phyloP scores from a whole-genome alignment of 331 rosid genomes.

The Dryas integrifolia region DNA sequence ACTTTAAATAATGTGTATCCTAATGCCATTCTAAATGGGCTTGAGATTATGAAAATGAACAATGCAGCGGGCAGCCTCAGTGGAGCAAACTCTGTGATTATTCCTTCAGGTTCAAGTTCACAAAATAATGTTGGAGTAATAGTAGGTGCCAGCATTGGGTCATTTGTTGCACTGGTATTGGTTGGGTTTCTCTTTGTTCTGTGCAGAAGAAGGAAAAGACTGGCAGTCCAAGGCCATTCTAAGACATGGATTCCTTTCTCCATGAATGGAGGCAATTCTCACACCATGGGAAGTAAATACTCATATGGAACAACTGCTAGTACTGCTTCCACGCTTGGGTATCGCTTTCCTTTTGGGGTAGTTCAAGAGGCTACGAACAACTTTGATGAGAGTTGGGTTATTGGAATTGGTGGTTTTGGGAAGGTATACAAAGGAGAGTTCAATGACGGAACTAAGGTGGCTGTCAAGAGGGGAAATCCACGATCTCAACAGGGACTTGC shows the following conservation, averaged over 20 bases:
- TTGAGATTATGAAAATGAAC: conserved; percentile 84
- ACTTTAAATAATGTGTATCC: conserved; percentile 30
- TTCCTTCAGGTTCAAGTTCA: conserved; percentile 33
- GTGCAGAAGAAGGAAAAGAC: conserved; percentile 45
- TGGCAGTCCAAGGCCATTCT: conserved; percentile 42
- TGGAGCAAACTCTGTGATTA: conserved; percentile 20
- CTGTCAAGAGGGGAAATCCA: conserved; percentile 77
- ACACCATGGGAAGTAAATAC: conserved; percentile 67
- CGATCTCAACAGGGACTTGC: conserved; percentile 69
- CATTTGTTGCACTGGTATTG: conserved; percentile 37
- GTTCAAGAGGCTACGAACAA: conserved; percentile 68
- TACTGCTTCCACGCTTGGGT: conserved; percentile 46
- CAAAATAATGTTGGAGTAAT: conserved; percentile 47
- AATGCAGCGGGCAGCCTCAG: conserved; percentile 61
- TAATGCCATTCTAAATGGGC: conserved; percentile 76
- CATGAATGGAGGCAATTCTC: conserved; percentile 48
- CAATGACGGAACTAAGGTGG: conserved; percentile 66
- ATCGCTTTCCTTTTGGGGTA: conserved; percentile 49
- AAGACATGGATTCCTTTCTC: conserved; percentile 68
- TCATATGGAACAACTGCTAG: conserved; percentile 55
- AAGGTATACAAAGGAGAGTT: conserved; percentile 74
- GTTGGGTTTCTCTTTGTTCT: conserved; percentile 36
- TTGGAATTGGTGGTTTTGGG: conserved; percentile 84
- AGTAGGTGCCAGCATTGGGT: conserved; percentile 51
- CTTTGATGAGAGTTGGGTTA: conserved; percentile 75